Base-by-base conservation (phyloP, 2,329 filamentous ascomycete species). In the Pyricularia sp. region DNA sequence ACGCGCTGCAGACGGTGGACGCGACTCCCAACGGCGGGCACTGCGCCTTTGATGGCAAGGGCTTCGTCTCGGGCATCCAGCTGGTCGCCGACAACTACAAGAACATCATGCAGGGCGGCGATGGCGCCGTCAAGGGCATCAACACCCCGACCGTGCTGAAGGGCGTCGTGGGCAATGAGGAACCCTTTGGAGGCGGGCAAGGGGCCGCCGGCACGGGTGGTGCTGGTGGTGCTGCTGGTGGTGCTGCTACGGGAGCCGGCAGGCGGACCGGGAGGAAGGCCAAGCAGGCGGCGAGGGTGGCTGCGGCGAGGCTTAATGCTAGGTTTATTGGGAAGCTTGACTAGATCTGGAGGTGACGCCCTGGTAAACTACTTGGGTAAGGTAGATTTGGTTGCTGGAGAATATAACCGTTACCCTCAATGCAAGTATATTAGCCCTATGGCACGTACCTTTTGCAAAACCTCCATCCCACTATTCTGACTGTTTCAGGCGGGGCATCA, bases 1-100 rank as follows among this genome's bases (percentile, higher is more conserved):
- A 83, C 33, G 75, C 78, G 2, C 74, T 86, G 68, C 85, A 87
- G 78, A 88, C 86, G 0, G 84, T 85, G 1, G 83, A 88, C 71
- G 86, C 85, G 71, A 81, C 81, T 3, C 85, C 85, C 2, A 76
- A 79, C 26, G 85, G 85, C 55, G 85, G 85, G 0, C 86, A 88
- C 75, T 88, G 86, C 77, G 85, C 80, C 68, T 88, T 88, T 70
- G 86, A 88, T 73, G 83, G 78, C 14, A 71, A 82, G 72, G 82
- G 76, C 11, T 88, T 88, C 71, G 81, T 82, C 11, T 81, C 78
- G n/a, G 85, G 86, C 12, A 82, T 88, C 36, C 85, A 88, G 77
- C 78, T 85, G n/a, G 82, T 88, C 78, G 77, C 83, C 10, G 78
- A 83, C 33, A 85, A 81, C 71, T 88, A 82, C 74, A 79, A 80